Percentiles rank a stretch among this genome's conserved stretches.
These are phyloP conservation scores for Populus deltoides DNA, from an alignment of 345 rosid genomes.

Conservation along the genomic window DNA sequence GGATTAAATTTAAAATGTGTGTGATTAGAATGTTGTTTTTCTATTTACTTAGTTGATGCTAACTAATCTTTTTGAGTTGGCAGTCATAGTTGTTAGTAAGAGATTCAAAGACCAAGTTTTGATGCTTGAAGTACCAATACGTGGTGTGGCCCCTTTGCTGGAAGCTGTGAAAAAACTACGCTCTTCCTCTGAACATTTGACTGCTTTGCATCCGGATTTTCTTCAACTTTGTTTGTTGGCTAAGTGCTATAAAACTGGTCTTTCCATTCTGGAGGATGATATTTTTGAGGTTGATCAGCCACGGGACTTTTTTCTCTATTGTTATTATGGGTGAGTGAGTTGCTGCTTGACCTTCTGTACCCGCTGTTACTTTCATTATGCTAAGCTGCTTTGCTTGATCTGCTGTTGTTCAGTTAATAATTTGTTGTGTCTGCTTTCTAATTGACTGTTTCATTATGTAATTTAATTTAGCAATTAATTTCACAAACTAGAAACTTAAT, in stretches of 20 bases:
- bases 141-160: conserved; percentile 73
- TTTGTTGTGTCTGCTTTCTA: background rate
- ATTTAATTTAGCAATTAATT: background rate
- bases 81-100: conserved; percentile 74
- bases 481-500: background rate
- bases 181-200: conserved; percentile 65
- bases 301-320: conserved; percentile 79
- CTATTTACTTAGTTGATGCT: background rate
- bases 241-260: conserved; percentile 71
- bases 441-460: background rate
- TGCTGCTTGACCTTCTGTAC: conserved; percentile 4
- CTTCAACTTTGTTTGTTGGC: conserved; percentile 82
- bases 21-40: background rate
- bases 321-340: conserved; percentile 77
- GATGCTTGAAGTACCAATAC: conserved; percentile 57
- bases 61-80: conserved; percentile 18
- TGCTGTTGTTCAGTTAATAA: background rate
- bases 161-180: conserved; percentile 71
- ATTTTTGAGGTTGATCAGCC: conserved; percentile 87
- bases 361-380: background rate
- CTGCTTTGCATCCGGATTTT: conserved; percentile 81
- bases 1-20: background rate
- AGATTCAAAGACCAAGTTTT: conserved; percentile 75
- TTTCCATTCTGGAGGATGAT: conserved; percentile 77
- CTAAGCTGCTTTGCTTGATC: background rate